Base-by-base conservation (phyloP, 345 rosid genomes). In the Lepidium aucheri region DNA sequence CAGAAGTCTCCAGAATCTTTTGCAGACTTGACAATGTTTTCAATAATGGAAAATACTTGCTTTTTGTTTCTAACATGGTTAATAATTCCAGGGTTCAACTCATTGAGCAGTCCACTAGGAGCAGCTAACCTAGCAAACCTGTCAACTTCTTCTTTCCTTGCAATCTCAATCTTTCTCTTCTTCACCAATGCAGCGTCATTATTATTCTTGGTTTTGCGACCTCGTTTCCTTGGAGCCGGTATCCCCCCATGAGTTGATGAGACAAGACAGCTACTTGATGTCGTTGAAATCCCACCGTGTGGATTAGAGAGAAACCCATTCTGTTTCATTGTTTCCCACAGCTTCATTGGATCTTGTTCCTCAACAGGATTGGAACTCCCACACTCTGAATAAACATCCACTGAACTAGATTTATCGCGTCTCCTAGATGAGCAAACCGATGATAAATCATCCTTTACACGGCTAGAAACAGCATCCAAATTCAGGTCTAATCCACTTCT, bases 31-130 rank as follows among this genome's bases (percentile, higher is more conserved):
- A 85, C 84, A 50, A 94, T 55, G 64, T 86, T 86, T 77, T 88
- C 83, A 61, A 94, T 94, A 40, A 94, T 86, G 44, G 99, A 86
- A 74, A 82, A 95, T n/a, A 94, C 99, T 77, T 94, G 99, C 73
- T 75, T 90, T 60, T 76, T 91, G 72, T 94, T 94, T 56, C 99
- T 82, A 38, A 94, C 99, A 66, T 94, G 96, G 74, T 90, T 85
- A 58, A 94, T 88, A 72, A 94, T 94, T 36, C 93, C 93, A 7
- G 96, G 99, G 73, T 90, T 94, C 80, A 94, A 49, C 32, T 80
- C 95, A 76, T 87, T 90, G 49, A 94, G 86, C 60, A 88, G 77
- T 49, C 96, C 97, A 73, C 93, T 90, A 3, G 99, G 97, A 68
- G 97, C 87, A 70, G 96, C 90, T 54, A 88, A 73, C 76, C 83